Evolutionary conservation across 257 asterid species (phyloP), one percentile per base, ranked within the genome.

Genomic region (Linderniella brevidens): DNA sequence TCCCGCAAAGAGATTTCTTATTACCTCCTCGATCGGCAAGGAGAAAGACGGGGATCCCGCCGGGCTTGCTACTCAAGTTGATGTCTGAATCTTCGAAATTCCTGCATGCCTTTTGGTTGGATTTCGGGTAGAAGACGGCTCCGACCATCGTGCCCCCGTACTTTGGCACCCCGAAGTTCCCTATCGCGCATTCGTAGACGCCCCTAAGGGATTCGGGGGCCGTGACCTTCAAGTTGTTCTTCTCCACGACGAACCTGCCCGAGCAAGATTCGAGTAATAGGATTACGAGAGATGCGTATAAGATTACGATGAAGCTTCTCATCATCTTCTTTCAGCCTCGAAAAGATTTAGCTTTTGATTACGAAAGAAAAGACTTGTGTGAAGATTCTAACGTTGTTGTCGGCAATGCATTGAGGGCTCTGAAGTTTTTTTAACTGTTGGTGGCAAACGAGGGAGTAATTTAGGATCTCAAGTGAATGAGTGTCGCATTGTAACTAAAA

Each of bases 71-170:
- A 58, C 59, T 59, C 72, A 60, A 61, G 0, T 77, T 55, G n/a
- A 61, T 54, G 36, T 60, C 78, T 0, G 57, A 51, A 54, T 67
- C 82, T 43, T 58, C 56, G 35, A 64, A 74, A 32, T 35, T 38
- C 13, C 42, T 54, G 63, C 82, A 74, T 12, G 65, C 78, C 44
- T 64, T 64, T 8, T 57, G 64, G 54, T 74, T 70, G 37, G 73
- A 57, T 70, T 74, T 74, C 0, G 81, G 77, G 41, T 73, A 73
- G 52, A 63, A 67, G 5, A 73, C 48, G 3, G 74, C 57, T 3
- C 81, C 81, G 8, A 66, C 61, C 81, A 73, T 48, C 3, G 77
- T 69, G n/a, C 81, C 81, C 35, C 81, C 81, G 50, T 73, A 73
- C 36, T 73, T 77, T 16, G 81, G 81, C n/a, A 69, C 77, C 5